Evolutionary conservation across 83 land plant species (phyloP).

Genomic region (Picea mariana): DNA sequence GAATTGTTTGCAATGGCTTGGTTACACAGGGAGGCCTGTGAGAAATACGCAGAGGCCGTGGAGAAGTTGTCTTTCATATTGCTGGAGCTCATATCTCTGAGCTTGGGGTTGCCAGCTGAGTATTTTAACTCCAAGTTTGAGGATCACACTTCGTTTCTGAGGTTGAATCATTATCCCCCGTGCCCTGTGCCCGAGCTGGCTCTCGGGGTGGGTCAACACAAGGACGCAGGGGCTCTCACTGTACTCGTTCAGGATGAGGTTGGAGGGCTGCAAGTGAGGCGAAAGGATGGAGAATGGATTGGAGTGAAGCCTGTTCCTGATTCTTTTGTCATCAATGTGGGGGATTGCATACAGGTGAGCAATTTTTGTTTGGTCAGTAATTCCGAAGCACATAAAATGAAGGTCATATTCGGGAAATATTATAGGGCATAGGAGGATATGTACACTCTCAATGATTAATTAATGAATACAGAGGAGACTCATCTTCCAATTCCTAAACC

Average conservation of each 20-base stretch:
- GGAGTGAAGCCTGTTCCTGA: conserved; percentile 44
- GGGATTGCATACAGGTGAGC: too few species aligned
- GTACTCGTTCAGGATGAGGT: conserved; percentile 51
- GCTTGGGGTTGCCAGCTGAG: background rate
- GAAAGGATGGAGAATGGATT: conserved; percentile 18
- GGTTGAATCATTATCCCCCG: conserved; percentile 35
- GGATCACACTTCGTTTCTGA: too few species aligned
- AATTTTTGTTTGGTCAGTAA: background rate
- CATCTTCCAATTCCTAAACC: too few species aligned
- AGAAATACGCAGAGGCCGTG: conserved; percentile 25
- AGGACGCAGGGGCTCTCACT: conserved; percentile 2
- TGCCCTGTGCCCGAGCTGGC: conserved; percentile 61
- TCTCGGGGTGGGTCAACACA: conserved; percentile 44
- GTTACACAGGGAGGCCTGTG: conserved; percentile 24
- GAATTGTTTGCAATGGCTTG: background rate
- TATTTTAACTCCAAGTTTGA: too few species aligned
- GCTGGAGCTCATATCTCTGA: conserved; percentile 32
- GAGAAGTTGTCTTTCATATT: conserved; percentile 13
- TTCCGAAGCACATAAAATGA: too few species aligned
- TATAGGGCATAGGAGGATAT: too few species aligned
- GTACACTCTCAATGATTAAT: too few species aligned
- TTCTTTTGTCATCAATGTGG: conserved; percentile 20
- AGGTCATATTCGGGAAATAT: too few species aligned
- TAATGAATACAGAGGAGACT: too few species aligned
- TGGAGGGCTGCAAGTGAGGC: conserved; percentile 60